Conservation (phyloP, 352 stramenopile genomes). For the Phytophthora sojae region DNA sequence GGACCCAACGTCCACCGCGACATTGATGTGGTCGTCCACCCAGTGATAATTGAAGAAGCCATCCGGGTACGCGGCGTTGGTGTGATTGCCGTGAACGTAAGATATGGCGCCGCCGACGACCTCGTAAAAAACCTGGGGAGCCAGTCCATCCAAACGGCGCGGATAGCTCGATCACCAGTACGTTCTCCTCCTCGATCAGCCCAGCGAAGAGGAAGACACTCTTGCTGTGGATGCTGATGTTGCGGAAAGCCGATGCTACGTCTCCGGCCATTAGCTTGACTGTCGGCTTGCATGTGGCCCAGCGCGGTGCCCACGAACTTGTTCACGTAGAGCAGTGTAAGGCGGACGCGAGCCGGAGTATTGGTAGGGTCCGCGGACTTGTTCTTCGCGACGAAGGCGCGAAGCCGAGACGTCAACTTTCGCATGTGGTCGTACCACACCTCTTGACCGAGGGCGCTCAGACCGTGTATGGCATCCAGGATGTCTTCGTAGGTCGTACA, state of each 20-base stretch:
- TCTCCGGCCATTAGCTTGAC: not conserved
- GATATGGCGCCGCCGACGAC: too few relatives aligned
- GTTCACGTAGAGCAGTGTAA: not conserved
- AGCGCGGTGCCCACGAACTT: not conserved
- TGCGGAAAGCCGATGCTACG: not conserved
- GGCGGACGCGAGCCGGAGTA: not conserved
- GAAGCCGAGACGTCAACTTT: not conserved
- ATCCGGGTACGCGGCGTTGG: too few relatives aligned
- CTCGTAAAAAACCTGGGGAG: too few relatives aligned
- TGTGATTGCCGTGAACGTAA: too few relatives aligned
- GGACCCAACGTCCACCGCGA: not conserved
- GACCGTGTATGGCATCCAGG: not conserved
- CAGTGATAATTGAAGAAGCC: too few relatives aligned
- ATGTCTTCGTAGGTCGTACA: not conserved
- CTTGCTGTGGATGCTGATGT: not conserved
- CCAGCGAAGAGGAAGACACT: not conserved
- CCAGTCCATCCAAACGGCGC: too few relatives aligned
- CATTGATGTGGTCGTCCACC: slow-evolving; percentile 27
- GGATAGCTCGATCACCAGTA: too few relatives aligned
- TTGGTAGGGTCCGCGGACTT: not conserved
- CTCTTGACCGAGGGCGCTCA: not conserved
- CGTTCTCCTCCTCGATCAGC: not conserved
- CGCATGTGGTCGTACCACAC: not conserved
- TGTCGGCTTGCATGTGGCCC: not conserved
- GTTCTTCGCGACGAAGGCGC: not conserved